Evolutionary conservation across 257 asterid species (phyloP).

Genomic region (Anisodus acutangulus): DNA sequence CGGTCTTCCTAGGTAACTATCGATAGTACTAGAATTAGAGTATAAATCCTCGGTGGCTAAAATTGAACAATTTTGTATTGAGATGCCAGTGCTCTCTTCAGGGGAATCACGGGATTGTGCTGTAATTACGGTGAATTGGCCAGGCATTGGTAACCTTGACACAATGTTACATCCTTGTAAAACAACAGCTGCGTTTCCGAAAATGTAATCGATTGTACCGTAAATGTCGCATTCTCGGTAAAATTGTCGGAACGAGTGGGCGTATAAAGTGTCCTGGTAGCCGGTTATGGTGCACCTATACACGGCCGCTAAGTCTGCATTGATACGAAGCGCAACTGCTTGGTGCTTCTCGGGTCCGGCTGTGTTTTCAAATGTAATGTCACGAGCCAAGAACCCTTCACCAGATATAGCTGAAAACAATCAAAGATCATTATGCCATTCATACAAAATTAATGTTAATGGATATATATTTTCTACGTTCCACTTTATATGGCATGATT

Average conservation of each 20-base stretch:
- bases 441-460: neutral
- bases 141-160: slow-evolving; percentile 67
- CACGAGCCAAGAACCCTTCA: slow-evolving; percentile 86
- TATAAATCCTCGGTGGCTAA: slow-evolving; percentile 61
- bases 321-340: slow-evolving; percentile 87
- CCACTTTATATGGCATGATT: neutral
- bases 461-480: neutral
- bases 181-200: slow-evolving; percentile 84
- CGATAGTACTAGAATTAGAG: slow-evolving; percentile 42
- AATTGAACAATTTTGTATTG: slow-evolving; percentile 79
- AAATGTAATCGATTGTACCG: slow-evolving; percentile 88
- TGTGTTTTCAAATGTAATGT: slow-evolving; percentile 70
- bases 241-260: slow-evolving; percentile 80
- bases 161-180: slow-evolving; percentile 78
- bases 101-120: slow-evolving; percentile 68
- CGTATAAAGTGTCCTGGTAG: slow-evolving; percentile 78
- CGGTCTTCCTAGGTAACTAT: slow-evolving; percentile 80
- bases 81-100: slow-evolving; percentile 65
- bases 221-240: slow-evolving; percentile 80
- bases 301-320: slow-evolving; percentile 69
- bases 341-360: slow-evolving; percentile 87
- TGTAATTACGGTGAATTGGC: slow-evolving; percentile 71
- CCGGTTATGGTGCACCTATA: slow-evolving; percentile 70
- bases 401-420: slow-evolving; percentile 71
- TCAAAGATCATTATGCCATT: neutral